These are phyloP conservation scores for Hypoxylon cercidicola DNA, from an alignment of 495 filamentous ascomycete genomes.

Conservation along the genomic window DNA sequence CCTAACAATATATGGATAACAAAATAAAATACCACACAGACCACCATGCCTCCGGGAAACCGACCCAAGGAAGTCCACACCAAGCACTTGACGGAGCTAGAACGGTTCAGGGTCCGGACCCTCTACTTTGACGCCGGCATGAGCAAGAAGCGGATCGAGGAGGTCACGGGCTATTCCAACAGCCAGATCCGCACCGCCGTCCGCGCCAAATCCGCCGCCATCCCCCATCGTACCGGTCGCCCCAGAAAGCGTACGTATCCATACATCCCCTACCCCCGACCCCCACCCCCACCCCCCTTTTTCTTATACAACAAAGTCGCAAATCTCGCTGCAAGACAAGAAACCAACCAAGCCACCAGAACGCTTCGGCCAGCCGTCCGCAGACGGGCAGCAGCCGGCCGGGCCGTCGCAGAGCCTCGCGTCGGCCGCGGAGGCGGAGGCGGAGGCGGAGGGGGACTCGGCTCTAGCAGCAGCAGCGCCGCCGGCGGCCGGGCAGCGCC, in stretches of 20 bases:
- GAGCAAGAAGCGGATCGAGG: constrained; percentile 38
- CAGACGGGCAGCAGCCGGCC: background rate
- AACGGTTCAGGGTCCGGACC: constrained; percentile 44
- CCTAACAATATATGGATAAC: no score
- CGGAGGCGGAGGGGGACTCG: background rate
- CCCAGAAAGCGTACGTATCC: constrained; percentile 39
- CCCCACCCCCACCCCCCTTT: background rate
- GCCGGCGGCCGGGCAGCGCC: background rate
- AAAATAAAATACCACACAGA: background rate
- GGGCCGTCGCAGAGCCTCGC: background rate
- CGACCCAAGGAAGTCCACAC: constrained; percentile 41
- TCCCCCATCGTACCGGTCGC: constrained; percentile 35
- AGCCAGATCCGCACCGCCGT: constrained; percentile 46
- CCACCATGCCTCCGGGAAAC: no score
- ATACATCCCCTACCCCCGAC: no score
- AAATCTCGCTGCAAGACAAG: no score
- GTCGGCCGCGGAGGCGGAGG: background rate
- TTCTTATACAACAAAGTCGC: background rate
- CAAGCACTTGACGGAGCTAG: constrained; percentile 43
- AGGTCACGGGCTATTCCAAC: constrained; percentile 42
- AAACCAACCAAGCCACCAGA: constrained; percentile 1
- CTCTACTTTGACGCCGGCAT: constrained; percentile 44
- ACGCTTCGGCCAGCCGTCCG: background rate
- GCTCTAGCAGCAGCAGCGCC: background rate
- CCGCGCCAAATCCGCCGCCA: constrained; percentile 34